phyloP scores from a whole-genome alignment of 768 basidiomycete species.

The Boletus insuetus region DNA sequence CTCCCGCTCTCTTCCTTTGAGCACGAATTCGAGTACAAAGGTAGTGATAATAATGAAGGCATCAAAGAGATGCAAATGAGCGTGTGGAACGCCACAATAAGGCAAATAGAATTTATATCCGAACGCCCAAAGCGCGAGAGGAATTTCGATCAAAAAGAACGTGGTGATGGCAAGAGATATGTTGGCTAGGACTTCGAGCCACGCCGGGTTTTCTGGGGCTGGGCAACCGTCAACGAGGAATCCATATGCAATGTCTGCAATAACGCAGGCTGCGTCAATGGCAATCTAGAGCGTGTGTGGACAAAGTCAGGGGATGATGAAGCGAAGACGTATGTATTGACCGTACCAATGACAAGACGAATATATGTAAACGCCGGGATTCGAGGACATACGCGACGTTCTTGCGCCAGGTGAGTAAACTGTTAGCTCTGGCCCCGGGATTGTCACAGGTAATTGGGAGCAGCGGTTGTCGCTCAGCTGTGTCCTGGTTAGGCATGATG shows the following conservation, averaged over 20 bases:
- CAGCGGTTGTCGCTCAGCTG: conserved; percentile 48
- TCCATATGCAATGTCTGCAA: conserved; percentile 66
- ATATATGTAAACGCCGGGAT: conserved; percentile 49
- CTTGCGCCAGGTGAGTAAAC: conserved; percentile 26
- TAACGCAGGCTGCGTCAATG: conserved; percentile 68
- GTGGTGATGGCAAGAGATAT: conserved; percentile 68
- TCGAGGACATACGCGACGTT: conserved; percentile 50
- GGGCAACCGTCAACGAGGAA: conserved; percentile 57
- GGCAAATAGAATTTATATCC: conserved; percentile 65
- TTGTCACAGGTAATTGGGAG: conserved; percentile 34
- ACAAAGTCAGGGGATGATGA: conserved; percentile 13
- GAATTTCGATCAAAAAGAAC: conserved; percentile 77
- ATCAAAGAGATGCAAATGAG: conserved; percentile 73
- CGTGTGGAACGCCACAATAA: conserved; percentile 49
- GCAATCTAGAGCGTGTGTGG: conserved; percentile 40
- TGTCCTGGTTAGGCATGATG: conserved; percentile 36
- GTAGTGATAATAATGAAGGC: conserved; percentile 67
- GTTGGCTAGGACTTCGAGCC: conserved; percentile 61
- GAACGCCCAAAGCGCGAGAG: conserved; percentile 63
- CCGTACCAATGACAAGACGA: conserved; percentile 58
- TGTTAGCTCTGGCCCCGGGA: conserved; percentile 3
- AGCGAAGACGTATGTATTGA: conserved; percentile 18
- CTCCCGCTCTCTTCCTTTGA: conserved; percentile 68
- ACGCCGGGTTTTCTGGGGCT: conserved; percentile 45
- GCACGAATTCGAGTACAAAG: conserved; percentile 66